Base-by-base conservation (phyloP, 176 grass and related monocot genomes). In the Melocanna baccifera region DNA sequence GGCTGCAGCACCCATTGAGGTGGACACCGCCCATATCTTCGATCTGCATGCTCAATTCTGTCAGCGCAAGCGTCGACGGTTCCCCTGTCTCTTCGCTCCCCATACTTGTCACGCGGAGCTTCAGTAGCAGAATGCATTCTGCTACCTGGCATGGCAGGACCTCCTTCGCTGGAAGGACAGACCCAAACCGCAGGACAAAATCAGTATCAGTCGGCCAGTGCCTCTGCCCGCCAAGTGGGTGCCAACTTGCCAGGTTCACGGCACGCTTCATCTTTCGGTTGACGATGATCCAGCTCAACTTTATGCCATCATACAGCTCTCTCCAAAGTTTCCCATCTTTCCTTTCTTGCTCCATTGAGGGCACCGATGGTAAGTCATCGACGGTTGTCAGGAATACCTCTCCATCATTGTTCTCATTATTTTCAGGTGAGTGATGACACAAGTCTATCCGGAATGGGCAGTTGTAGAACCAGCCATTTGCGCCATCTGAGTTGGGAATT, bases 251-350 rank as follows among this genome's bases (percentile, higher is more conserved):
- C 12, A 89, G 76, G 76, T 89, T 89, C 62, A 89, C 87, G 6
- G 87, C 82, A 14, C 76, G 47, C 69, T 80, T 85, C 76, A 61
- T 80, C 81, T 80, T 80, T n/a, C 5, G 61, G 69, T 85, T 80
- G 68, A 89, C 22, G 23, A 89, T 40, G 37, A 84, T 89, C 87
- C 87, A 89, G 55, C 87, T 89, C 50, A 89, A 67, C 69, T 75
- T 85, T 48, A 89, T 51, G 41, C 82, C 69, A 42, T 85, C 69
- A 51, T 79, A 75, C 39, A 85, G 69, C 45, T 85, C 87, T 48
- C n/a, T 85, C 87, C 87, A 85, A 12, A 89, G 76, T 18, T 89
- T 85, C 37, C 82, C 87, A 0, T 89, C 81, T 80, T 79, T 89
- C 87, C 87, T 64, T 80, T 89, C 87, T 80, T 83, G 74, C 39